Conservation (phyloP, 208 protist species). For the Crithidia mellificae region DNA sequence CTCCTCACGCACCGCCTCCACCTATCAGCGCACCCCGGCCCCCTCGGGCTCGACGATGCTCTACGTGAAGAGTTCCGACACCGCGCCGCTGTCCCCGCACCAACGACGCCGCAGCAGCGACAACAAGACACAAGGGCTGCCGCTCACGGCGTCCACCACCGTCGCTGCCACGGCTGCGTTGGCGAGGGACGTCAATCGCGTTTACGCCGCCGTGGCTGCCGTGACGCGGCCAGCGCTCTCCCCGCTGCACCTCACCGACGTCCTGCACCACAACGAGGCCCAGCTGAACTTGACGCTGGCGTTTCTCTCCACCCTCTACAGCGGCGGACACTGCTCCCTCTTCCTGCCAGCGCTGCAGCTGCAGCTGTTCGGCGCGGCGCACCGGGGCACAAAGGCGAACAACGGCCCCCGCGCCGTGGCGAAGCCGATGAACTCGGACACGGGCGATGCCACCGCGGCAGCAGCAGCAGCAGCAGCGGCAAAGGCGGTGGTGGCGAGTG, state of each 20-base stretch:
- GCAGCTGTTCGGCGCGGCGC: background rate
- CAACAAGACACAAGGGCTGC: no score
- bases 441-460: background rate
- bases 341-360: slow-evolving; percentile 37
- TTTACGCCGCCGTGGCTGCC: slow-evolving; percentile 28
- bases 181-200: slow-evolving; percentile 6
- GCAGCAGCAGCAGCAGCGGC: background rate
- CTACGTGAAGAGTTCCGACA: background rate
- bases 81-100: background rate
- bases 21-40: background rate
- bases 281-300: slow-evolving; percentile 54
- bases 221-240: slow-evolving; percentile 51
- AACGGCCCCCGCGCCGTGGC: background rate
- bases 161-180: background rate
- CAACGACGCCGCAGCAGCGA: background rate
- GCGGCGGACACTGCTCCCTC: slow-evolving; percentile 85
- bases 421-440: background rate
- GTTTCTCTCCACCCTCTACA: slow-evolving; percentile 68
- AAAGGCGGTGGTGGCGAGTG: background rate
- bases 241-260: slow-evolving; percentile 62
- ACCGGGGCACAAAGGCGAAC: background rate
- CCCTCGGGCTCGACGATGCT: background rate
- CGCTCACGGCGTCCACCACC: no score
- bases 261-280: slow-evolving; percentile 64
- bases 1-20: slow-evolving; percentile 7